Conservation (phyloP, 352 stramenopile genomes). For the Phytophthora hibernalis region DNA sequence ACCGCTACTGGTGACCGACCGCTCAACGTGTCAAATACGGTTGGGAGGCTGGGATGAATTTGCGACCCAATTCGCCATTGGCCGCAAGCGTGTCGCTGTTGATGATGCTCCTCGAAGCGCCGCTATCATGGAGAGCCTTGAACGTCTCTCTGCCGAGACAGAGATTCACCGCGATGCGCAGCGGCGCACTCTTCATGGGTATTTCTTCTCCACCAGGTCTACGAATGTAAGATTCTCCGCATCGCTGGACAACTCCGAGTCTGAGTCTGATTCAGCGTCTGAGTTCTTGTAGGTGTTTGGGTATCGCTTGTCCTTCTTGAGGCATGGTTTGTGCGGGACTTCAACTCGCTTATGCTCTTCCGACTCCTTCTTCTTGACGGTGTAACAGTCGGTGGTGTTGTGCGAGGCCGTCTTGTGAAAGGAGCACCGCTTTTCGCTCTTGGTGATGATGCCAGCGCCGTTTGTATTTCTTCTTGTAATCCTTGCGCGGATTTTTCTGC, state of each 20-base stretch:
- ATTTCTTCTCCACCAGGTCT: neutral
- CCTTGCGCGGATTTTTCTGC: neutral
- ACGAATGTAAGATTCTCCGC: neutral
- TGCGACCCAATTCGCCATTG: slow-evolving; percentile 1
- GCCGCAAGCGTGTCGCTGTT: slow-evolving; percentile 2
- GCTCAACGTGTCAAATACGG: slow-evolving; percentile 13
- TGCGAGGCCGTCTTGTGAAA: neutral
- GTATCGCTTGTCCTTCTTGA: too few relatives aligned
- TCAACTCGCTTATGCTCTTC: slow-evolving; percentile 4
- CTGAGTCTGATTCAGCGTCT: neutral
- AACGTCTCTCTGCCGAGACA: neutral
- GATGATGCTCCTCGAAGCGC: slow-evolving; percentile 12
- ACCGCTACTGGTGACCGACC: neutral
- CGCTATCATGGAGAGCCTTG: slow-evolving; percentile 4
- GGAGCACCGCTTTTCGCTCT: neutral
- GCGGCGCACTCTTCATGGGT: neutral
- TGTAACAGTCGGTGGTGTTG: slow-evolving; percentile 4
- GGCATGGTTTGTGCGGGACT: neutral
- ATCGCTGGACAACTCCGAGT: neutral
- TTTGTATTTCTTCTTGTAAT: neutral
- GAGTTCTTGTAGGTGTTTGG: too few relatives aligned
- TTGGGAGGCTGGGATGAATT: slow-evolving; percentile 6
- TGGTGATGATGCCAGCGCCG: neutral
- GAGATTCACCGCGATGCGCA: slow-evolving; percentile 10
- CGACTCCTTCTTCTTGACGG: neutral